Base-by-base conservation (phyloP, 768 basidiomycete species). In the Hericium erinaceus region DNA sequence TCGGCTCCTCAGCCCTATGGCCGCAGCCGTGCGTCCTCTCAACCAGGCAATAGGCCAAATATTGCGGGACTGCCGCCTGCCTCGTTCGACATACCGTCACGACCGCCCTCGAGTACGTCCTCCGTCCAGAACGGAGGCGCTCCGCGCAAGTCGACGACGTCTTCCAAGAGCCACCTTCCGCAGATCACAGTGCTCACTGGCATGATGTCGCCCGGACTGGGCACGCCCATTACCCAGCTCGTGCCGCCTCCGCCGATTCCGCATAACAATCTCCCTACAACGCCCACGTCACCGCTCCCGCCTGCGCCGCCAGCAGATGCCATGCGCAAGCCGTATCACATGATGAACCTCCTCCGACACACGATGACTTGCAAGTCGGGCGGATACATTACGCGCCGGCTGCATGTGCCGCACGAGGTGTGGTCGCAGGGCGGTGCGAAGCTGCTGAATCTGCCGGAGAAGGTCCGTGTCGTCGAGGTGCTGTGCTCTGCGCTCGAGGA, bases 381-480 rank as follows among this genome's bases (percentile, higher is more conserved):
- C n/a, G 92, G 90, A 37, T 95, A 94, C 69, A 75, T 95, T 57
- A 93, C 91, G 15, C 85, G 85, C 49, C 81, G 87, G 49, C 71
- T 95, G 62, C 92, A 93, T 69, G 88, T 95, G 28, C 92, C 93
- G 13, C 82, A 83, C 56, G 89, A 91, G 66, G 87, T 94, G 22
- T 95, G 93, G 93, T 88, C 89, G 48, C 89, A 92, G 67, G 87
- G 88, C 28, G 92, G 92, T 44, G 89, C 87, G 33, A 94, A 93
- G 69, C 78, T 97, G 52, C 74, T 76, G 39, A 92, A 89, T 66
- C 66, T 93, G 38, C 79, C 83, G 52, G 91, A 94, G 64, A 95
- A 97, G 72, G 83, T 93, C 46, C 83, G 89, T 40, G 88, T 91
- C 55, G 84, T 95, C 41, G 85, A 85, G 57, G 82, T 92, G 53